Evolutionary conservation across 768 basidiomycete species (phyloP).

Genomic region (Collybia nuda): DNA sequence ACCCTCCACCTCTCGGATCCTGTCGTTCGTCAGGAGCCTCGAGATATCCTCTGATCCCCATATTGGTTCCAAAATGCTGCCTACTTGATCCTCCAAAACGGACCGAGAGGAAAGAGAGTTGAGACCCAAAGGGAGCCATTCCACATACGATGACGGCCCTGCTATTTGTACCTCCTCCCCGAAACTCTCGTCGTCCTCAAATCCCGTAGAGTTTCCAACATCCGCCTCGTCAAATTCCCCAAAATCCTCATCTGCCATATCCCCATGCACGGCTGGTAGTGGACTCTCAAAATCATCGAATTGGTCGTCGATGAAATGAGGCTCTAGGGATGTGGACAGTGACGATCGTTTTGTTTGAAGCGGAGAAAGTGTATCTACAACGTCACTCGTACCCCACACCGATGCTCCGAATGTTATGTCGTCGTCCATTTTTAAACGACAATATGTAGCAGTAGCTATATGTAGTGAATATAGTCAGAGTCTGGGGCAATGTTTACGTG

Average conservation of each 20-base stretch:
- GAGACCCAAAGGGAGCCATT: constrained; percentile 64
- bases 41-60: constrained; percentile 57
- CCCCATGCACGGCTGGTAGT: constrained; percentile 40
- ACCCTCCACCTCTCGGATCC: constrained; percentile 79
- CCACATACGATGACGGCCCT: constrained; percentile 38
- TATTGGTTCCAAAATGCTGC: constrained; percentile 63
- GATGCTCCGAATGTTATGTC: constrained; percentile 71
- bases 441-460: constrained; percentile 4
- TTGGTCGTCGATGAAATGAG: constrained; percentile 31
- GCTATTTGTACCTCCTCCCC: constrained; percentile 36
- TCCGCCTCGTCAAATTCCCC: constrained; percentile 81
- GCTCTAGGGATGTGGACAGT: constrained; percentile 19
- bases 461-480: constrained; percentile 10
- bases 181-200: constrained; percentile 35
- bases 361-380: constrained; percentile 21
- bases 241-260: constrained; percentile 74
- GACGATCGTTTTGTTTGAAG: constrained; percentile 24
- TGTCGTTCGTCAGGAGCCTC: constrained; percentile 62
- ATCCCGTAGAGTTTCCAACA: constrained; percentile 26
- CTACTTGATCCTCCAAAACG: constrained; percentile 60
- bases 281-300: constrained; percentile 62
- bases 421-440: constrained; percentile 54
- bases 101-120: constrained; percentile 61
- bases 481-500: constrained; percentile 31
- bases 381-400: constrained; percentile 63